Conservation (phyloP, 768 basidiomycete species). For the Auricularia sp. region DNA sequence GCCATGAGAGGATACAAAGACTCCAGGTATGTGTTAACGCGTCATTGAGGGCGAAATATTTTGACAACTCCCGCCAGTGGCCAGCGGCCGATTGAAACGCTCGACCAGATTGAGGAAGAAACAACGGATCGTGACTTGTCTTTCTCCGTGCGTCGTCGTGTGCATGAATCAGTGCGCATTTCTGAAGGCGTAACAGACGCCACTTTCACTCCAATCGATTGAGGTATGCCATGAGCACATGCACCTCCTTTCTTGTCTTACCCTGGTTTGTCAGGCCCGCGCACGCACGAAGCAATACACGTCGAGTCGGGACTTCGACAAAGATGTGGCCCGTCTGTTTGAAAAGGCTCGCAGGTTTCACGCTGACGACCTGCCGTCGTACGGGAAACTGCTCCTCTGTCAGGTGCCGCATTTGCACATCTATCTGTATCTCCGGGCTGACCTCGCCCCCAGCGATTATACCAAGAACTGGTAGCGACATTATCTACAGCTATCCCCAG, state of each 20-base stretch:
- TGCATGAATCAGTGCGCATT: not conserved
- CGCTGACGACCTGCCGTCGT: conserved; percentile 49
- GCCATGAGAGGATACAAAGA: conserved; percentile 14
- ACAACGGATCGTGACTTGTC: conserved; percentile 50
- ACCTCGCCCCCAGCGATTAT: conserved; percentile 52
- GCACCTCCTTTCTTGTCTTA: not conserved
- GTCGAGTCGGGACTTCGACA: conserved; percentile 63
- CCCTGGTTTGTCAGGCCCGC: conserved; percentile 26
- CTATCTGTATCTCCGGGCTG: conserved; percentile 10
- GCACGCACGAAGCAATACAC: conserved; percentile 43
- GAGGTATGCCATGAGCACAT: conserved; percentile 36
- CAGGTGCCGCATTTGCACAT: conserved; percentile 41
- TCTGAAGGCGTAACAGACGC: not conserved
- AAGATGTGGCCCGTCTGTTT: conserved; percentile 73
- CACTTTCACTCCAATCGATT: conserved; percentile 28
- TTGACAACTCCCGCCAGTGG: conserved; percentile 11
- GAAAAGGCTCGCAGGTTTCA: conserved; percentile 73
- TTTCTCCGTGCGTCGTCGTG: conserved; percentile 36
- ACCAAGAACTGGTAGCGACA: conserved; percentile 50
- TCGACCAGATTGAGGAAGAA: conserved; percentile 63
- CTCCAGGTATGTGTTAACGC: conserved; percentile 10
- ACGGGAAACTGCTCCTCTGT: conserved; percentile 69
- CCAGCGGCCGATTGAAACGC: conserved; percentile 19
- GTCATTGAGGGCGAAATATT: too few species aligned
- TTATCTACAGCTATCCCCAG: conserved; percentile 48